Base-by-base conservation (phyloP, 352 stramenopile species). In the Thalassiosira oceanica region DNA sequence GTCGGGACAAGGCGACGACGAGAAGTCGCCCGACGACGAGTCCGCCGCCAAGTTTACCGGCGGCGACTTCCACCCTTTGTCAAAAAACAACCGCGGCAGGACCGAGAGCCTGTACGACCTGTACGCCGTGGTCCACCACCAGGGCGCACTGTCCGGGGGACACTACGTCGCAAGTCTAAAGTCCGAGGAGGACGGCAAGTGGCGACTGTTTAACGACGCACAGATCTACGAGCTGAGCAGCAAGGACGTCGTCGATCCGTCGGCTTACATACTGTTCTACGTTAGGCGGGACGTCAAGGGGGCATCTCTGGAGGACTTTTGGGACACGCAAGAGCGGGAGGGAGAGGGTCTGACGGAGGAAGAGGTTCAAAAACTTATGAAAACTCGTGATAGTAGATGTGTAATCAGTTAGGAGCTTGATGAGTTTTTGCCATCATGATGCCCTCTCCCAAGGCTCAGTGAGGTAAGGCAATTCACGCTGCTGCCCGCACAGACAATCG, bases 191-290 rank as follows among this genome's bases (percentile, higher is more conserved):
- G 90, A 95, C 24, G 90, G 90, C 21, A 97, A 98, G 70, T 99
- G 96, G 96, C 97, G 97, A 61, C 94, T 96, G 71, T 98, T 99
- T 74, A 98, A 99, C 63, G 96, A 99, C 80, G 76, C 93, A 33
- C 74, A 88, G 55, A 83, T 92, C 23, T 88, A 83, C 35, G 79
- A 90, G 58, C 77, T 92, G 46, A 63, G 85, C 15, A 76, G 55
- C 35, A 53, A 74, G 10, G 83, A 92, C 68, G 78, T 92, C 11
- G 78, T 92, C 11, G 83, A 91, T 64, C 71, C 81, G 16, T 88
- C 81, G 18, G 85, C 85, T 1, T 92, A 92, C 55, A 87, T 92
- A 74, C 64, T 92, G 26, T 92, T 92, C 67, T 92, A 92, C 61
- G 79, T 89, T 11, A 62, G 85, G 48, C 61, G 78, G 46, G 83